phyloP scores from a whole-genome alignment of 1,139 yeast species.

The Nakaseomyces sp. region DNA sequence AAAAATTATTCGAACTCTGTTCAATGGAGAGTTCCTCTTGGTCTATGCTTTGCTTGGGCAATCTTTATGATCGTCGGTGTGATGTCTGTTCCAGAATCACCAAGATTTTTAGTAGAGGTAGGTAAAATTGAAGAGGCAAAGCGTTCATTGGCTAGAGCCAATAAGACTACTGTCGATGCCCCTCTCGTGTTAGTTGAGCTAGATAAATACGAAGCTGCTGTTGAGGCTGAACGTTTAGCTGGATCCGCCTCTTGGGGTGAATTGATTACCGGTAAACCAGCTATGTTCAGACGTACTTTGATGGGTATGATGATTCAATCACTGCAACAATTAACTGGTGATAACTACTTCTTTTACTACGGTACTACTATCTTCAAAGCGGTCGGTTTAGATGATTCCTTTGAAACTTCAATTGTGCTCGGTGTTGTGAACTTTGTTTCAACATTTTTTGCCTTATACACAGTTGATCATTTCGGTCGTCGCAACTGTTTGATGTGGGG shows the following conservation, averaged over 20 bases:
- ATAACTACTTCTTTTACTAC: slow-evolving; percentile 70
- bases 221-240: slow-evolving; percentile 50
- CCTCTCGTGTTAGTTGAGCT: slow-evolving; percentile 50
- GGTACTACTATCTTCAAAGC: slow-evolving; percentile 69
- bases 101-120: slow-evolving; percentile 53
- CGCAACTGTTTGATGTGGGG: slow-evolving; percentile 56
- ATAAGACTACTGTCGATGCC: slow-evolving; percentile 46
- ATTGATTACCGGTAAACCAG: slow-evolving; percentile 51
- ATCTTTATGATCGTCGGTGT: slow-evolving; percentile 41
- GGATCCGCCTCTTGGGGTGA: slow-evolving; percentile 54
- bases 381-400: slow-evolving; percentile 63
- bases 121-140: slow-evolving; percentile 50
- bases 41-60: slow-evolving; percentile 40
- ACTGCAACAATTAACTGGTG: slow-evolving; percentile 68
- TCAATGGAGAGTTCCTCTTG: slow-evolving; percentile 57
- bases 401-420: slow-evolving; percentile 61
- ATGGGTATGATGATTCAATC: slow-evolving; percentile 58
- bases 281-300: slow-evolving; percentile 45
- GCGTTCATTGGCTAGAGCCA: slow-evolving; percentile 48
- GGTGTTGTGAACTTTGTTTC: slow-evolving; percentile 73
- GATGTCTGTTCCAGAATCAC: slow-evolving; percentile 66
- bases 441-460: slow-evolving; percentile 55
- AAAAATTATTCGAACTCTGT: slow-evolving; percentile 38
- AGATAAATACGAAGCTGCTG: slow-evolving; percentile 51
- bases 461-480: slow-evolving; percentile 62